A percentile compares a stretch with the other conserved stretches of the same genome.
These are phyloP conservation scores for Phytophthora fragariaefolia DNA, from an alignment of 352 stramenopile species.

Conservation along the genomic window DNA sequence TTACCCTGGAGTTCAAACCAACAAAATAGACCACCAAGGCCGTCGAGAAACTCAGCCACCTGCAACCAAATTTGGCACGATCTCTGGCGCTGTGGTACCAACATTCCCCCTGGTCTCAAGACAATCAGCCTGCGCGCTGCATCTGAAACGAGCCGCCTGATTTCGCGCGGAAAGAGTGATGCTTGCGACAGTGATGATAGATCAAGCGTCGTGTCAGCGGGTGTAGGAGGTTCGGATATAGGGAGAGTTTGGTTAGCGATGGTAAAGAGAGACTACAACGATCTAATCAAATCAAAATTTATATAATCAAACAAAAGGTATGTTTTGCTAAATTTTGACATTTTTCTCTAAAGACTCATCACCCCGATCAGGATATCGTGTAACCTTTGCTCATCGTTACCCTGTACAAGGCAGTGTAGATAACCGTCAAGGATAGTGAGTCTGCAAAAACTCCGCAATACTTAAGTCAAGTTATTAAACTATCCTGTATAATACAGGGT, in stretches of 20 bases:
- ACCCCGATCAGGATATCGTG: not conserved
- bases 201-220: not conserved
- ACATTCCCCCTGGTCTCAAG: too few species aligned
- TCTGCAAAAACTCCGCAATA: slow-evolving; percentile 18
- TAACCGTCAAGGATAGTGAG: slow-evolving; percentile 4
- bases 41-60: too few species aligned
- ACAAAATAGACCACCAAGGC: slow-evolving; percentile 34
- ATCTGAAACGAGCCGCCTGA: not conserved
- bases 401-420: slow-evolving; percentile 11
- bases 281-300: slow-evolving; percentile 3
- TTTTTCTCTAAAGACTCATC: not conserved
- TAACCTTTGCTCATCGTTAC: not conserved
- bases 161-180: not conserved
- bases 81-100: too few species aligned
- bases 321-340: slow-evolving; percentile 9
- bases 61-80: too few species aligned
- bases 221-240: not conserved
- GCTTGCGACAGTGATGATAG: not conserved
- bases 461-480: slow-evolving; percentile 9
- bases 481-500: slow-evolving; percentile 17
- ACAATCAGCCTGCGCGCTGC: slow-evolving; percentile 1
- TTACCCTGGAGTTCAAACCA: slow-evolving; percentile 33
- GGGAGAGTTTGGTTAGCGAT: not conserved
- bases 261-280: not conserved
- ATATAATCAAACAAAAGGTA: not conserved